Conservation (phyloP, 2,329 filamentous ascomycete genomes). For the Drechslerella dactyloides region DNA sequence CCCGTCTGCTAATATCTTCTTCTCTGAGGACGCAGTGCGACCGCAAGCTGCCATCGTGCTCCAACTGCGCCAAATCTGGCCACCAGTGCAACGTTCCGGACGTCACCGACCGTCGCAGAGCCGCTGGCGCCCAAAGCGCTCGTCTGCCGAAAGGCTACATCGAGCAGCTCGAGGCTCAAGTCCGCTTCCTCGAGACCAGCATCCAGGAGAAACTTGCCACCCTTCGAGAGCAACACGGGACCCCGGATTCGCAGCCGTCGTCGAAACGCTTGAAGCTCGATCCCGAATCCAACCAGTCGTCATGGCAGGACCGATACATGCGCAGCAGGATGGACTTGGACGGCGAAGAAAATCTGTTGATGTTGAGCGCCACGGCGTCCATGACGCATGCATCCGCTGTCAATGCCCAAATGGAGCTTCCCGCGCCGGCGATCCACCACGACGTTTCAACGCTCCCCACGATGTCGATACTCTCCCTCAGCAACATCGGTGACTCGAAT, state of each 20-base stretch:
- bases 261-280: constrained; percentile 44
- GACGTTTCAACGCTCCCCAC: constrained; percentile 48
- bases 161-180: constrained; percentile 49
- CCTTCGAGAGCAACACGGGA: constrained; percentile 44
- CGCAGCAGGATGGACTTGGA: constrained; percentile 48
- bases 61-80: constrained; percentile 50
- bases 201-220: constrained; percentile 49
- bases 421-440: constrained; percentile 42
- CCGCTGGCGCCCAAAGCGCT: constrained; percentile 44
- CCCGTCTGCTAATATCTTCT: constrained; percentile 7
- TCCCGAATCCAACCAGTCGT: constrained; percentile 23
- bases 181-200: constrained; percentile 48
- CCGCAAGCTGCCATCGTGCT: constrained; percentile 47
- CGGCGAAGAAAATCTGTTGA: constrained; percentile 45
- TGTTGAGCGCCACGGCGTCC: constrained; percentile 45
- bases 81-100: constrained; percentile 50
- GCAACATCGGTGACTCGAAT: constrained; percentile 50
- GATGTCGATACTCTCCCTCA: constrained; percentile 50
- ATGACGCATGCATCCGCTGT: constrained; percentile 46
- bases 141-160: constrained; percentile 49
- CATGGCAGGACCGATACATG: constrained; percentile 50
- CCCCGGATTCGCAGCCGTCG: constrained; percentile 38
- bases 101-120: constrained; percentile 47
- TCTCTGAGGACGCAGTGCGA: constrained; percentile 27
- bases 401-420: constrained; percentile 48